Evolutionary conservation across 768 basidiomycete species (phyloP).

Genomic region (Pisolithus marmoratus): DNA sequence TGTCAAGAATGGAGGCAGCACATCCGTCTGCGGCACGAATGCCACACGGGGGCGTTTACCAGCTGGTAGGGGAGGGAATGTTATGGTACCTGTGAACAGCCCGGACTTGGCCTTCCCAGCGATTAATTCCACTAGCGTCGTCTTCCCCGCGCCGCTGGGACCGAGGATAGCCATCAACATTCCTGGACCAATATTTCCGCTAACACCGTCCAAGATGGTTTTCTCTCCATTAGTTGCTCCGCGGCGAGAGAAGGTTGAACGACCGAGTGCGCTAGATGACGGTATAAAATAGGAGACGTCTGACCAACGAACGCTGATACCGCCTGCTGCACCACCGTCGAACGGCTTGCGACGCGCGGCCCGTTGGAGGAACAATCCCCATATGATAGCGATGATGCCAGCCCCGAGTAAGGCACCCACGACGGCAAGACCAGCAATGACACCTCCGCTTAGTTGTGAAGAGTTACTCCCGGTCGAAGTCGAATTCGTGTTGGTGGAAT

Average conservation of each 20-base stretch:
- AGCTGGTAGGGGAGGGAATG: conserved; percentile 39
- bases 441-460: conserved; percentile 64
- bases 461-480: conserved; percentile 26
- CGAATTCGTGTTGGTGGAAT: conserved; percentile 40
- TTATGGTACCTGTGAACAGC: conserved; percentile 55
- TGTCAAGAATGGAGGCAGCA: conserved; percentile 74
- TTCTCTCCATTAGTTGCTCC: conserved; percentile 23
- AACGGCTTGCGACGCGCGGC: conserved; percentile 47
- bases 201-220: conserved; percentile 68
- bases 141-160: conserved; percentile 91
- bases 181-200: conserved; percentile 68
- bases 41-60: conserved; percentile 53
- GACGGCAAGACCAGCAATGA: conserved; percentile 86
- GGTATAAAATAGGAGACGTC: conserved; percentile 63
- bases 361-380: conserved; percentile 59
- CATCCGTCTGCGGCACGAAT: conserved; percentile 84
- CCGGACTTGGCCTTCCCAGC: conserved; percentile 82
- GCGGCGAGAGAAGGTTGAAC: not conserved
- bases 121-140: conserved; percentile 86
- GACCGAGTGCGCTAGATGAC: conserved; percentile 10
- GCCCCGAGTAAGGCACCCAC: conserved; percentile 61
- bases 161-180: conserved; percentile 90
- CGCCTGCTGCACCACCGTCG: conserved; percentile 39
- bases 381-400: conserved; percentile 51
- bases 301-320: conserved; percentile 62